Percentiles rank a stretch among this genome's conserved stretches.
phyloP scores from a whole-genome alignment of 345 rosid species.

The Gossypium sturtianum region DNA sequence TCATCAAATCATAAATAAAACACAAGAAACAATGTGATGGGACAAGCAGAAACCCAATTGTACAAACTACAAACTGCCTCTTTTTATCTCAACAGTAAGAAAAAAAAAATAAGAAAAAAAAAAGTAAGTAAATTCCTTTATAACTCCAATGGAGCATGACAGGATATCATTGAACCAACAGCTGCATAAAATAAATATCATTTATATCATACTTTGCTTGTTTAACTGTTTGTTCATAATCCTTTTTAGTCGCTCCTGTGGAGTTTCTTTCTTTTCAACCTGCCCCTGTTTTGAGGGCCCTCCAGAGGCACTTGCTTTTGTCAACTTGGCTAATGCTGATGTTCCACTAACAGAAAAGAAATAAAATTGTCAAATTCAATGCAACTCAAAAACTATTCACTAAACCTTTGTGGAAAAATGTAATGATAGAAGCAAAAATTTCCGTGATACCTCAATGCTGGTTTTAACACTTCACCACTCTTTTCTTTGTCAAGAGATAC shows the following conservation, averaged over 20 bases:
- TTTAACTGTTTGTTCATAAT: conserved; percentile 90
- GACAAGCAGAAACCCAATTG: not conserved
- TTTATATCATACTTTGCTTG: conserved; percentile 58
- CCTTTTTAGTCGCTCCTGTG: conserved; percentile 95
- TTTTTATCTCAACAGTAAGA: too few relatives aligned
- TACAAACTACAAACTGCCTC: not conserved
- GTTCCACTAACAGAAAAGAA: conserved; percentile 44
- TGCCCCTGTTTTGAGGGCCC: conserved; percentile 51
- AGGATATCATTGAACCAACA: not conserved
- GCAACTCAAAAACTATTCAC: not conserved
- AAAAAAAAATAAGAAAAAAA: accelerated
- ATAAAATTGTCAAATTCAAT: not conserved
- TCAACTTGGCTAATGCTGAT: conserved; percentile 72
- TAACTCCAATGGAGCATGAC: not conserved
- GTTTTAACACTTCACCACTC: conserved; percentile 39
- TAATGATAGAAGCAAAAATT: not conserved
- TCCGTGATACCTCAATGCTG: conserved; percentile 46
- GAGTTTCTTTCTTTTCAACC: conserved; percentile 89
- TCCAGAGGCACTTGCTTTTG: conserved; percentile 48
- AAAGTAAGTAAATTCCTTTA: too few relatives aligned
- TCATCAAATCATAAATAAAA: not conserved
- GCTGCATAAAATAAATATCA: conserved; percentile 1
- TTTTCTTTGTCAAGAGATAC: conserved; percentile 76
- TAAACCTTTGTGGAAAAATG: not conserved
- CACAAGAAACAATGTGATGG: conserved; percentile 9